A percentile compares a stretch with the other conserved stretches of the same genome.
Conservation (phyloP, 371 early-diverging fungal species). For the Gilbertella persicaria region DNA sequence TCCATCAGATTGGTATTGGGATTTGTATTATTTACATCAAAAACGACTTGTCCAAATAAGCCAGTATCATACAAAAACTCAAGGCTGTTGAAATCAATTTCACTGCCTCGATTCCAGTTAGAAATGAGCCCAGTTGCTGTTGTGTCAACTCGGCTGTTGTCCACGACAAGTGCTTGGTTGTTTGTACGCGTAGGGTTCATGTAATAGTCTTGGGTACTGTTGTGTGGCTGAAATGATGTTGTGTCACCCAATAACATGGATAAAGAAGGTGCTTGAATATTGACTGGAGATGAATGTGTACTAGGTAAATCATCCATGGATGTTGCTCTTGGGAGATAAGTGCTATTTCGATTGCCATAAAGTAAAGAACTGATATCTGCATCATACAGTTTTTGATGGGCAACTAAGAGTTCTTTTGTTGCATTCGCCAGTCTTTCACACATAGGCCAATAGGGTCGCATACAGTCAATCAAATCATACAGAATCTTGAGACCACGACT, state of each 20-base stretch:
- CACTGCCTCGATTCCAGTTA: constrained; percentile 21
- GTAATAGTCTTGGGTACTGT: constrained; percentile 1
- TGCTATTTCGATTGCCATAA: background rate
- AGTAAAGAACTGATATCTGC: constrained; percentile 1
- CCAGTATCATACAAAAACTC: constrained; percentile 45
- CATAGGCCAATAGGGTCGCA: constrained; percentile 44
- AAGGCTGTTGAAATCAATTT: constrained; percentile 42
- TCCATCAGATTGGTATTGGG: too few relatives aligned
- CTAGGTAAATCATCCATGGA: constrained; percentile 6
- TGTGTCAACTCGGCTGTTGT: constrained; percentile 5
- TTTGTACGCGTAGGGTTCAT: background rate
- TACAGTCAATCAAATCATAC: constrained; percentile 29
- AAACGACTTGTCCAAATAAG: constrained; percentile 46
- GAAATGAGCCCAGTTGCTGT: constrained; percentile 1
- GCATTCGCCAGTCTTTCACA: constrained; percentile 44
- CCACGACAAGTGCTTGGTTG: too few relatives aligned
- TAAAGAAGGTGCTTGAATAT: constrained; percentile 2
- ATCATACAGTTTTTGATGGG: constrained; percentile 38
- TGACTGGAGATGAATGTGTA: background rate
- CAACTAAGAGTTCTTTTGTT: constrained; percentile 34
- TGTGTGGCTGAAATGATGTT: constrained; percentile 1
- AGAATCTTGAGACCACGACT: constrained; percentile 26
- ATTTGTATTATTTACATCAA: constrained; percentile 34
- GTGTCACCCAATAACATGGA: constrained; percentile 2
- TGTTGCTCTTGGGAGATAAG: background rate